Evolutionary conservation across 371 early-diverging fungal species (phyloP).

Genomic region (Smittium culicis): DNA sequence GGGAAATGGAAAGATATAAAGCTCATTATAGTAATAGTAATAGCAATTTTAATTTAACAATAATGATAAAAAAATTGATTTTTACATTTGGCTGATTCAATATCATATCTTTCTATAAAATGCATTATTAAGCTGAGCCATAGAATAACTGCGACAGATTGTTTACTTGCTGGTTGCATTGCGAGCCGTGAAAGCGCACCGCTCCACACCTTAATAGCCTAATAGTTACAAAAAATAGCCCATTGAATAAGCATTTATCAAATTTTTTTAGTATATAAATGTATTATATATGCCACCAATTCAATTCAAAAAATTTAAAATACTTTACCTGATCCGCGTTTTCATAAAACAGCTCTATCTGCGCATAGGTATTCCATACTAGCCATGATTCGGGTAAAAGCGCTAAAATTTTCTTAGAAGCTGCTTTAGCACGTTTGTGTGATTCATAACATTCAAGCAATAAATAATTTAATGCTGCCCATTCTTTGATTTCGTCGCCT

Average conservation of each 20-base stretch:
- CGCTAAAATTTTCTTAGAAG: constrained; percentile 4
- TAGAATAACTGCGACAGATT: constrained; percentile 2
- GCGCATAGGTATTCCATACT: constrained; percentile 7
- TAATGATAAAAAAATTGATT: neutral
- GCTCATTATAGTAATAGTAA: too few relatives aligned
- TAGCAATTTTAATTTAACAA: too few relatives aligned
- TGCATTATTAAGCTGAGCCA: constrained; percentile 7
- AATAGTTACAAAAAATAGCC: too few relatives aligned
- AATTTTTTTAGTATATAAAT: too few relatives aligned
- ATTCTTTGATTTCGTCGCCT: neutral
- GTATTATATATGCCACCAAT: too few relatives aligned
- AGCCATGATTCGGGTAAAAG: neutral
- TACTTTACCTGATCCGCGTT: neutral
- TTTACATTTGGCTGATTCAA: constrained; percentile 10
- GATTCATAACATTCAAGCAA: neutral
- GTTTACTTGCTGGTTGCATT: neutral
- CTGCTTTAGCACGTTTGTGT: neutral
- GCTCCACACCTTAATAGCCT: constrained; percentile 10
- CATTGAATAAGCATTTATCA: too few relatives aligned
- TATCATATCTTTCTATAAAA: constrained; percentile 1
- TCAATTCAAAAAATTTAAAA: neutral
- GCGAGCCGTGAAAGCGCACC: neutral
- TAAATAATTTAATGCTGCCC: neutral
- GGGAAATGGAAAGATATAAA: too few relatives aligned
- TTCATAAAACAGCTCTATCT: constrained; percentile 3